These are phyloP conservation scores for Dalbergia cochinchinensis DNA, from an alignment of 306 rosid genomes.

Conservation along the genomic window DNA sequence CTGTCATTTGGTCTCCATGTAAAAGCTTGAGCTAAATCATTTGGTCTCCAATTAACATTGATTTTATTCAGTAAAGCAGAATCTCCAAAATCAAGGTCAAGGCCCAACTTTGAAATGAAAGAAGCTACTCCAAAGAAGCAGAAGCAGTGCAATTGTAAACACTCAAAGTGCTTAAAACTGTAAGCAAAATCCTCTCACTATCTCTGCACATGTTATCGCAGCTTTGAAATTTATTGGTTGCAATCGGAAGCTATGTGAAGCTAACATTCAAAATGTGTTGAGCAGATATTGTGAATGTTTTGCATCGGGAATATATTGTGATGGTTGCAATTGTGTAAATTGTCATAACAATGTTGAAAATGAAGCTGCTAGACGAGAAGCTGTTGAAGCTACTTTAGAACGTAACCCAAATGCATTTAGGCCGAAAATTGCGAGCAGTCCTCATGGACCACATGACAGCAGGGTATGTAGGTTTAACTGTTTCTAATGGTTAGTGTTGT, in stretches of 20 bases:
- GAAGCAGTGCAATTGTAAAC: conserved; percentile 96
- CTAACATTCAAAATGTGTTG: conserved; percentile 49
- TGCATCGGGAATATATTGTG: conserved; percentile 99
- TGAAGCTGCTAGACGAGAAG: conserved; percentile 96
- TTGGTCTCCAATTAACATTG: conserved; percentile 37
- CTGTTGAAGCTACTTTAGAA: conserved; percentile 97
- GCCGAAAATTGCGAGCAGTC: conserved; percentile 99
- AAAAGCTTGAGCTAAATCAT: conserved; percentile 15
- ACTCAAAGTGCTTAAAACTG: conserved; percentile 96
- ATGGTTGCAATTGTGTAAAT: conserved; percentile 98
- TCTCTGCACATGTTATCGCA: conserved; percentile 22
- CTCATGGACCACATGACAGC: conserved; percentile 83
- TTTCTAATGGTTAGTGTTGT: conserved; percentile 16
- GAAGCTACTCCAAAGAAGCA: conserved; percentile 95
- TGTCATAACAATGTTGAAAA: conserved; percentile 96
- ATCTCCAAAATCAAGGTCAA: conserved; percentile 85
- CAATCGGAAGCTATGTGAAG: conserved; percentile 27
- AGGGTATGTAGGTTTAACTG: conserved; percentile 65
- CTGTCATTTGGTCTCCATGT: background rate
- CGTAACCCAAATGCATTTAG: conserved; percentile 99
- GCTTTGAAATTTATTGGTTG: conserved; percentile 31
- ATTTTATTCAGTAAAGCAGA: conserved; percentile 82
- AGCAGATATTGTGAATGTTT: conserved; percentile 98
- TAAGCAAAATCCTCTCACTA: conserved; percentile 59
- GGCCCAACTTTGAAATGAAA: conserved; percentile 72